Conservation (phyloP, 148 eudicot genomes). For the Pharnaceum exiguum region DNA sequence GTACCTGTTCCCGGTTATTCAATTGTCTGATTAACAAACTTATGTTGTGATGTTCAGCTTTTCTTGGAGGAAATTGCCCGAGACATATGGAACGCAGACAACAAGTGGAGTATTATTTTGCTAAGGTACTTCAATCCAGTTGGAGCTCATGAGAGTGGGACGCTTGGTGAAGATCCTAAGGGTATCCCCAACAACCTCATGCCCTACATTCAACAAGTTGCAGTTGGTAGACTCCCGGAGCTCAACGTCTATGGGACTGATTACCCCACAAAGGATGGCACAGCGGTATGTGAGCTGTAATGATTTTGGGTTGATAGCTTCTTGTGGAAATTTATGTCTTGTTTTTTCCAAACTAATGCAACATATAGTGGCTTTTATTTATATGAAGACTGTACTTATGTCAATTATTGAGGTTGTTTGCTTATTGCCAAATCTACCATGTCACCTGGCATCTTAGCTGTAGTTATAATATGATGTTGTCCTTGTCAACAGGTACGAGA, state of each 20-base stretch:
- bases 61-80: conserved; percentile 84
- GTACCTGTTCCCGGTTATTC: not conserved
- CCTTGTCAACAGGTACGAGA: conserved; percentile 54
- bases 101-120: conserved; percentile 69
- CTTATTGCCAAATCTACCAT: too few relatives aligned
- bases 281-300: conserved; percentile 68
- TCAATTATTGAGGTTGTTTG: too few relatives aligned
- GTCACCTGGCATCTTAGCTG: too few relatives aligned
- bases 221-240: conserved; percentile 76
- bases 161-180: conserved; percentile 84
- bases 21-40: not conserved
- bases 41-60: conserved; percentile 30
- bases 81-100: conserved; percentile 68
- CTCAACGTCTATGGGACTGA: conserved; percentile 81
- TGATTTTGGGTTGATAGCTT: too few relatives aligned
- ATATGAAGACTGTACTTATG: too few relatives aligned
- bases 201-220: conserved; percentile 92
- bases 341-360: too few relatives aligned
- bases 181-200: conserved; percentile 90
- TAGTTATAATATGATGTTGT: not conserved
- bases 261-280: conserved; percentile 88
- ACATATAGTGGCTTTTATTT: too few relatives aligned
- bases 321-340: too few relatives aligned
- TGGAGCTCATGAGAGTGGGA: conserved; percentile 92
- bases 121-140: conserved; percentile 94